Percentiles rank a stretch among this genome's conserved stretches.
Conservation (phyloP, 1,284 basidiomycete genomes). For the Inonotus obliquus region DNA sequence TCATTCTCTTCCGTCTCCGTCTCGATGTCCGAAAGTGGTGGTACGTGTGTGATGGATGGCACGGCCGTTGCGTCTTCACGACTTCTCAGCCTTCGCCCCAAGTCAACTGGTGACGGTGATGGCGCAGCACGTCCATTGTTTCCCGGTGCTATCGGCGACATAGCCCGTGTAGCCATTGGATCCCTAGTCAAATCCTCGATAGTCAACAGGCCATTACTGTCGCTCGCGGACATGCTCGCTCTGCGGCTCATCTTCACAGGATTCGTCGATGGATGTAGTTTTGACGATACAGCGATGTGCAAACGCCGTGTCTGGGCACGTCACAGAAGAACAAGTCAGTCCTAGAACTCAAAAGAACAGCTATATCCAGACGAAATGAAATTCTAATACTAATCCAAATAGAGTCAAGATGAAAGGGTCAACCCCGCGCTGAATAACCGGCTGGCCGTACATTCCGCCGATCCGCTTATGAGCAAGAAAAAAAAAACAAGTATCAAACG, state of each 20-base stretch:
- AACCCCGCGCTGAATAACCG: background rate
- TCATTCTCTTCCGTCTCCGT: background rate
- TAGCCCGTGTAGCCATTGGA: constrained; percentile 5
- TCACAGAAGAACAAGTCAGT: background rate
- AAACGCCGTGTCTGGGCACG: background rate
- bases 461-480: background rate
- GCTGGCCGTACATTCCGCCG: background rate
- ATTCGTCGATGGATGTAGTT: background rate
- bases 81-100: background rate
- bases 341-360: background rate
- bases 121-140: background rate
- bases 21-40: constrained; percentile 10
- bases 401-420: background rate
- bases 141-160: constrained; percentile 1
- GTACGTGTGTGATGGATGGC: background rate
- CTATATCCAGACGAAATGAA: too few relatives aligned
- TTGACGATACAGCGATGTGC: background rate
- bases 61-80: background rate
- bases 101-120: background rate
- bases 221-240: background rate
- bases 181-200: constrained; percentile 10
- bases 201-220: constrained; percentile 1
- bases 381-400: background rate
- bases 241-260: background rate
- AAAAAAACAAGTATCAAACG: background rate